Evolutionary conservation across 352 stramenopile genomes (phyloP).

Genomic region (Phytophthora capsici): DNA sequence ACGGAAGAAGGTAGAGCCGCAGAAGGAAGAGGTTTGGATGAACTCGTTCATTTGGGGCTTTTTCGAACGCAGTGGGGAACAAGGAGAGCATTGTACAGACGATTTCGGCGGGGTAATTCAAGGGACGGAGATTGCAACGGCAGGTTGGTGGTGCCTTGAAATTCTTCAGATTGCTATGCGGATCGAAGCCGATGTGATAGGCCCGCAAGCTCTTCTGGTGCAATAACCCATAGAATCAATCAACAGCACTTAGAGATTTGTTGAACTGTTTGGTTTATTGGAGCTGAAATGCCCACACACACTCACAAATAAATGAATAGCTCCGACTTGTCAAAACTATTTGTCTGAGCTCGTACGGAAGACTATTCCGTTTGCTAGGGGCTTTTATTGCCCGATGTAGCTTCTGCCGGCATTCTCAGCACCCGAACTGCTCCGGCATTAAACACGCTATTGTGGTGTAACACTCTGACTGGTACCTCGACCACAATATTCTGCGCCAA

Average conservation of each 20-base stretch:
- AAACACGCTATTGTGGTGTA: slow-evolving; percentile 32
- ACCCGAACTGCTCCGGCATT: slow-evolving; percentile 7
- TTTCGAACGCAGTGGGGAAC: slow-evolving; percentile 39
- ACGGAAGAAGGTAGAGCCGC: slow-evolving; percentile 43
- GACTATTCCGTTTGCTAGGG: slow-evolving; percentile 6
- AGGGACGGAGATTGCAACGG: slow-evolving; percentile 49
- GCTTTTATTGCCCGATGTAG: slow-evolving; percentile 21
- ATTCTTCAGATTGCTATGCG: slow-evolving; percentile 64
- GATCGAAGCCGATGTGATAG: slow-evolving; percentile 54
- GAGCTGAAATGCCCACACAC: neutral
- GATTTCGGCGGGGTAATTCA: slow-evolving; percentile 64
- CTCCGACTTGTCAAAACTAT: neutral
- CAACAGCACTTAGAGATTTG: neutral
- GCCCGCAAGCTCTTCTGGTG: slow-evolving; percentile 41
- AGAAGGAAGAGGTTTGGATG: slow-evolving; percentile 64
- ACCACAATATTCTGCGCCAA: slow-evolving; percentile 25
- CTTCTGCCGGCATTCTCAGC: slow-evolving; percentile 24
- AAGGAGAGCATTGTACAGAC: slow-evolving; percentile 44
- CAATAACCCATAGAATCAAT: slow-evolving; percentile 12
- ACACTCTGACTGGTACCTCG: slow-evolving; percentile 33
- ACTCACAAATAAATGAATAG: neutral
- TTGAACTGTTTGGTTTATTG: too few species aligned
- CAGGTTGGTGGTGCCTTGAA: slow-evolving; percentile 66
- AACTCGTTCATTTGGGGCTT: slow-evolving; percentile 62
- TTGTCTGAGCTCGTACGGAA: slow-evolving; percentile 9